phyloP scores from a whole-genome alignment of 306 rosid species.

The Vicia villosa region DNA sequence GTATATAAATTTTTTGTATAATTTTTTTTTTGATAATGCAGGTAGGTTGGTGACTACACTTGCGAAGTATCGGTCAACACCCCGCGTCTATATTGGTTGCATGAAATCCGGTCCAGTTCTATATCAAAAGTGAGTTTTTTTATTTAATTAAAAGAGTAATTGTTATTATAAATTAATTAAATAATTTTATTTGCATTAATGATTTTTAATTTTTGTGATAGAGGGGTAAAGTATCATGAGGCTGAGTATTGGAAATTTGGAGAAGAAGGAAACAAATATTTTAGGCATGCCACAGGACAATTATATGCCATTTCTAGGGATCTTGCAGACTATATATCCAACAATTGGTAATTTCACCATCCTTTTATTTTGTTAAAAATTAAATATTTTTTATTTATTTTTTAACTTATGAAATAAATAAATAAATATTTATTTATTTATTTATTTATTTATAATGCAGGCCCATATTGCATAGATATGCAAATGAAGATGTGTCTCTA shows the following conservation, averaged over 20 bases:
- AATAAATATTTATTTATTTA: neutral
- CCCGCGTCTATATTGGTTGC: constrained; percentile 86
- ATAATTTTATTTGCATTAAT: neutral
- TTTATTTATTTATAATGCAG: constrained; percentile 33
- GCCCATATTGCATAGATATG: constrained; percentile 83
- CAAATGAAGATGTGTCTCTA: constrained; percentile 89
- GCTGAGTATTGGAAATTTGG: constrained; percentile 95
- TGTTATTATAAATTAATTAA: neutral
- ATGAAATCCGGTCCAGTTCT: constrained; percentile 99
- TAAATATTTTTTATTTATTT: neutral
- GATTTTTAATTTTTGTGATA: constrained; percentile 19
- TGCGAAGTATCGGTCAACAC: constrained; percentile 60
- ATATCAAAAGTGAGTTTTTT: constrained; percentile 58
- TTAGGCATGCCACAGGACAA: constrained; percentile 98
- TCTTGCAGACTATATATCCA: constrained; percentile 76
- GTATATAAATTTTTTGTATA: too few species aligned
- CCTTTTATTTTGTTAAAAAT: neutral
- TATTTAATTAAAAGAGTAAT: neutral
- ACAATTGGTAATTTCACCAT: constrained; percentile 51
- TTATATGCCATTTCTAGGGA: constrained; percentile 88
- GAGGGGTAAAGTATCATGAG: constrained; percentile 86
- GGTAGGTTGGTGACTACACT: constrained; percentile 62
- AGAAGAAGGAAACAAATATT: constrained; percentile 89
- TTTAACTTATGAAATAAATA: neutral
- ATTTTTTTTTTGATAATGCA: constrained; percentile 13